phyloP scores from a whole-genome alignment of 495 filamentous ascomycete species.

The Penicillium canescens region DNA sequence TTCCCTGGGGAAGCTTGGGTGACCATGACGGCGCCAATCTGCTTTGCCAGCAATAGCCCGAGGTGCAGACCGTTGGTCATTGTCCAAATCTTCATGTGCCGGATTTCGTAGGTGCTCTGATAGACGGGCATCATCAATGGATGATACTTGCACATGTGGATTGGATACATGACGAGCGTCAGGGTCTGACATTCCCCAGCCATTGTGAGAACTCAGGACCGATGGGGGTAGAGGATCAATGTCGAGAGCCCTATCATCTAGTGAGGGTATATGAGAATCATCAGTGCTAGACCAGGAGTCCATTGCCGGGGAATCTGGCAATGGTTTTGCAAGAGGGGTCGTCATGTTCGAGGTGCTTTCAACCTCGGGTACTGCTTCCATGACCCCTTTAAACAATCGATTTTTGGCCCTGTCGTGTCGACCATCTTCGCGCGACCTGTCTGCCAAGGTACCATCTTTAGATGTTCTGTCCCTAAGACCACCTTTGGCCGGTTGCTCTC shows the following conservation, averaged over 20 bases:
- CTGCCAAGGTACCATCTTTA: constrained; percentile 31
- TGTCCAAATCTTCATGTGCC: constrained; percentile 21
- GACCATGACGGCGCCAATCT: constrained; percentile 40
- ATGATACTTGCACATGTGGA: constrained; percentile 26
- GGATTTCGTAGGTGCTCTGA: constrained; percentile 25
- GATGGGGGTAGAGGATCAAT: constrained; percentile 47
- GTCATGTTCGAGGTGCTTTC: constrained; percentile 77
- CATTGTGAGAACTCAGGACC: constrained; percentile 43
- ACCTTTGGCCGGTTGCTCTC: constrained; percentile 48
- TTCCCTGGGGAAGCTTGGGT: constrained; percentile 25
- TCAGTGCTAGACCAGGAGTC: constrained; percentile 33
- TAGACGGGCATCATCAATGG: constrained; percentile 24
- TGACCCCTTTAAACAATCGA: constrained; percentile 46
- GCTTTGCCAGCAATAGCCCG: constrained; percentile 44
- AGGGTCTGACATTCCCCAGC: constrained; percentile 36
- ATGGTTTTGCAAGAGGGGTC: constrained; percentile 73
- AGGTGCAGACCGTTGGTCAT: constrained; percentile 45
- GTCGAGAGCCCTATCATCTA: constrained; percentile 34
- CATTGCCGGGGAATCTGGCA: constrained; percentile 47
- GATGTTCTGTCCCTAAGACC: constrained; percentile 30
- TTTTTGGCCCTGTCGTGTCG: constrained; percentile 41
- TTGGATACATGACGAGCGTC: constrained; percentile 23
- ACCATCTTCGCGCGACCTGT: constrained; percentile 38
- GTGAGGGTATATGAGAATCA: constrained; percentile 27
- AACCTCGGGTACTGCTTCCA: constrained; percentile 50